Evolutionary conservation across 768 basidiomycete genomes (phyloP).

Genomic region (Hemileccinum rubropunctum): DNA sequence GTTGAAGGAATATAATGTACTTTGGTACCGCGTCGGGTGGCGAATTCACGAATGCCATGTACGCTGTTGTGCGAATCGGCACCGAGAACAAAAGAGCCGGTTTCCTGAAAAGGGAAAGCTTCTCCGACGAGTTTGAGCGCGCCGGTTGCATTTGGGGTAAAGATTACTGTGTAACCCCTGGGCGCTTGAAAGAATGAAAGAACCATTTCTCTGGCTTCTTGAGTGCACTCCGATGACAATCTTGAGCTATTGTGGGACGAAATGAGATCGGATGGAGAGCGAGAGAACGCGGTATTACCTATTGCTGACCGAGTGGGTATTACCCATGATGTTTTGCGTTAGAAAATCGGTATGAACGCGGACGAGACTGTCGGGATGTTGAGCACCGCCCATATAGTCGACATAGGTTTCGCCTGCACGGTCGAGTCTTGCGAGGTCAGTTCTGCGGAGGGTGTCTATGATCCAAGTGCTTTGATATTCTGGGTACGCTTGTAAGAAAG

Average conservation of each 20-base stretch:
- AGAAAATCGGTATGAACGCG: constrained; percentile 70
- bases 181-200: constrained; percentile 77
- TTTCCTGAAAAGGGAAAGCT: constrained; percentile 64
- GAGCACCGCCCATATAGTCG: constrained; percentile 83
- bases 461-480: constrained; percentile 72
- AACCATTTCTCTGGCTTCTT: constrained; percentile 69
- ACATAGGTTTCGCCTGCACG: constrained; percentile 71
- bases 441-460: constrained; percentile 62
- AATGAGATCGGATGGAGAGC: neutral
- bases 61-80: constrained; percentile 84
- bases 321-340: constrained; percentile 64
- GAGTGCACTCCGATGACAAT: constrained; percentile 61
- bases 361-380: constrained; percentile 78
- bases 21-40: constrained; percentile 49
- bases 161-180: constrained; percentile 74
- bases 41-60: constrained; percentile 77
- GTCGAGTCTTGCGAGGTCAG: constrained; percentile 59
- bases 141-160: constrained; percentile 76
- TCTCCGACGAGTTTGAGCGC: constrained; percentile 84
- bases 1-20: constrained; percentile 67
- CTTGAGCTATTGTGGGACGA: constrained; percentile 49
- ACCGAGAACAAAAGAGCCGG: constrained; percentile 64
- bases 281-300: constrained; percentile 43
- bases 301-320: constrained; percentile 82
- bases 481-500: constrained; percentile 44